phyloP scores from a whole-genome alignment of 1,284 basidiomycete species.

The Trametes versicolor region DNA sequence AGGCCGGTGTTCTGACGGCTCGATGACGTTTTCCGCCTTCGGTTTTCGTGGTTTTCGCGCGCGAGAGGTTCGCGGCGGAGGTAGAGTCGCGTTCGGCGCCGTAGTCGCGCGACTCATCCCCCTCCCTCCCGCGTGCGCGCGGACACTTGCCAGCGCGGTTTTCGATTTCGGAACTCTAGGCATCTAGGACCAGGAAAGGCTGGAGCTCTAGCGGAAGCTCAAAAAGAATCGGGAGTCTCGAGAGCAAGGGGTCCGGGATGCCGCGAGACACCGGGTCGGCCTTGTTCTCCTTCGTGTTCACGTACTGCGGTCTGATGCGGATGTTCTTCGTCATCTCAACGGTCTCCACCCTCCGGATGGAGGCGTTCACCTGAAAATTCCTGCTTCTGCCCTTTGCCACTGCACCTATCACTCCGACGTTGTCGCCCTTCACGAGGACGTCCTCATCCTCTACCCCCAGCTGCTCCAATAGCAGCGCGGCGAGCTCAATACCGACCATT shows the following conservation, averaged over 20 bases:
- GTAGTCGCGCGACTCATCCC: background rate
- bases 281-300: constrained; percentile 19
- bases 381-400: background rate
- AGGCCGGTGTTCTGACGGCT: background rate
- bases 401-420: constrained; percentile 3
- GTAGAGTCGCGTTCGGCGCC: background rate
- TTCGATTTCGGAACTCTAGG: background rate
- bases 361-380: constrained; percentile 2
- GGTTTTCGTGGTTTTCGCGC: background rate
- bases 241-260: constrained; percentile 4
- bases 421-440: background rate
- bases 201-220: constrained; percentile 5
- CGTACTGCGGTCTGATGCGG: constrained; percentile 21
- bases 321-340: background rate
- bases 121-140: constrained; percentile 3
- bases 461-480: constrained; percentile 20
- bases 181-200: constrained; percentile 10
- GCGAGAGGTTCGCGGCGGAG: background rate
- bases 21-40: background rate
- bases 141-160: background rate
- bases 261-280: constrained; percentile 28
- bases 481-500: constrained; percentile 49
- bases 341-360: constrained; percentile 3
- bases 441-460: constrained; percentile 1
- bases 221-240: background rate